Base-by-base conservation (phyloP, 192 early-diverging fungal species). In the Coemansia guatemalensis region DNA sequence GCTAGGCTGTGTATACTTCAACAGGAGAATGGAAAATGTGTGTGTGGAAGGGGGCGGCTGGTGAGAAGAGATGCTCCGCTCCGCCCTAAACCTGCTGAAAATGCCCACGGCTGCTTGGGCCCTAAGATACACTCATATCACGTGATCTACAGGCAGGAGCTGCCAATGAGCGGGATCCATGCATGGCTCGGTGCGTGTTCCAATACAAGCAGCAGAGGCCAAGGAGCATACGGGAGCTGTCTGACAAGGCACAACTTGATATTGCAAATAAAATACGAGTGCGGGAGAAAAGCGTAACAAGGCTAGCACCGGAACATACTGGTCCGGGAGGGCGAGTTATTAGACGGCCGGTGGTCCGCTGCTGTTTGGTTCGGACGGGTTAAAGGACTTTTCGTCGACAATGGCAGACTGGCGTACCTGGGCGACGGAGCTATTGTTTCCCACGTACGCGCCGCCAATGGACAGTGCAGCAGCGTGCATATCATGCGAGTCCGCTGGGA, bases 381-480 rank as follows among this genome's bases (percentile, higher is more conserved):
- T 12, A 44, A 44, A 17, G 9, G 39, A 44, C 39, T 44, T 44
- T 44, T 44, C 39, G 14, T 44, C 39, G 17, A 44, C 39, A 17
- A 44, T 44, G 14, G 39, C 39, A 44, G 39, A 44, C 14, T 44
- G 39, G 39, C 39, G 30, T 4, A 53, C 29, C 32, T 58, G 56
- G 7, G 22, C 32, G n/a, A 23, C 58, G 4, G 27, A n/a, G 24
- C 5, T 48, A 26, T 12, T 22, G 24, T 25, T 53, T 5, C 33
- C 18, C 9, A 53, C 25, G 26, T 60, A 53, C 2, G 64, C 49
- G 48, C 63, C 64, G 48, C 53, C 64, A 5, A 63, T 21, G 4
- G 60, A 58, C 48, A 56, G 7, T 6, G 60, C 60, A 21, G 67
- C 67, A 14, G 60, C 60, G 48, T 69, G 67, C 67, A 69, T 69